Conservation (phyloP, 495 filamentous ascomycete genomes). For the Trypethelium eluteriae region DNA sequence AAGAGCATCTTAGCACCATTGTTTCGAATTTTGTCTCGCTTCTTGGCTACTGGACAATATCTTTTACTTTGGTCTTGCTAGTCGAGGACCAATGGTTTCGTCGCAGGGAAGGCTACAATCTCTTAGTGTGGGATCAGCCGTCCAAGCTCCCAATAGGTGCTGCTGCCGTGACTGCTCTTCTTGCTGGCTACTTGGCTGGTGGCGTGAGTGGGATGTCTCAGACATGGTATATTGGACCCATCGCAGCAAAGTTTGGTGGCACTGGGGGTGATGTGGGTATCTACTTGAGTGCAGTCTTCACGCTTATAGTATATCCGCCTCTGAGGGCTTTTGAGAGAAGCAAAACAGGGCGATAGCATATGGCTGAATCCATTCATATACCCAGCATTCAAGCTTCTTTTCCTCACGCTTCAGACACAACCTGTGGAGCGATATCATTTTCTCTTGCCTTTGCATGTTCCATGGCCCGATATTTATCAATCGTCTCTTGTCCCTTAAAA, state of each 20-base stretch:
- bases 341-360: neutral
- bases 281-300: slow-evolving; percentile 14
- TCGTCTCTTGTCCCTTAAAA: slow-evolving; percentile 13
- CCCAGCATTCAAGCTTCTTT: no score
- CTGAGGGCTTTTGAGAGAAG: slow-evolving; percentile 10
- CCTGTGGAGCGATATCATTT: neutral
- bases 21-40: slow-evolving; percentile 37
- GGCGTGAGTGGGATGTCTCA: slow-evolving; percentile 14
- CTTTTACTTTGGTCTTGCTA: slow-evolving; percentile 46
- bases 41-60: slow-evolving; percentile 33
- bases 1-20: slow-evolving; percentile 35
- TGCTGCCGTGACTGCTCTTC: slow-evolving; percentile 38
- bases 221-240: slow-evolving; percentile 24
- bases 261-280: slow-evolving; percentile 25
- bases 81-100: slow-evolving; percentile 56
- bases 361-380: no score
- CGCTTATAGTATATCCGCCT: slow-evolving; percentile 6
- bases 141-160: slow-evolving; percentile 42
- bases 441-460: slow-evolving; percentile 8
- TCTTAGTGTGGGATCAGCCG: slow-evolving; percentile 46
- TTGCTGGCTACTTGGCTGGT: slow-evolving; percentile 6
- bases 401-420: neutral
- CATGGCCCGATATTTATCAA: slow-evolving; percentile 2
- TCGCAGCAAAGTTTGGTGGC: slow-evolving; percentile 22
- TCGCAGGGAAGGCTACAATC: slow-evolving; percentile 41